phyloP scores from a whole-genome alignment of 192 early-diverging fungal species.

The Linnemannia elongata region DNA sequence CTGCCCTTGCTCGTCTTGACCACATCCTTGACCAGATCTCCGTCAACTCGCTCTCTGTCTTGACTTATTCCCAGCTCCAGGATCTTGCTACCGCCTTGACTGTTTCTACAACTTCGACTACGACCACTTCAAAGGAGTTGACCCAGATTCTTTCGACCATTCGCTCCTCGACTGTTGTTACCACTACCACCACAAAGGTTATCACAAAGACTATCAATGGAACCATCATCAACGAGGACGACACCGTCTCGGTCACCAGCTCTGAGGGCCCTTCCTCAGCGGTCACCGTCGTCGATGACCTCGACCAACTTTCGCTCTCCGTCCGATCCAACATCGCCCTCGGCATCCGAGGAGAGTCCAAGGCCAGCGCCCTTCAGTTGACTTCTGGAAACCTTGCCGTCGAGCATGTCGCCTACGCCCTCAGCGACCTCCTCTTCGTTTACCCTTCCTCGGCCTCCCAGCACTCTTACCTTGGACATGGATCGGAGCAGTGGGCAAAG shows the following conservation, averaged over 20 bases:
- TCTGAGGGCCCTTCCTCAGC: conserved; percentile 53
- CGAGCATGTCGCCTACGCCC: conserved; percentile 80
- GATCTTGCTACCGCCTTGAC: conserved; percentile 37
- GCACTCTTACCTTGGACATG: conserved; percentile 73
- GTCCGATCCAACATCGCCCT: conserved; percentile 54
- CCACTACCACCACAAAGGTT: conserved; percentile 22
- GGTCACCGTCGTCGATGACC: conserved; percentile 49
- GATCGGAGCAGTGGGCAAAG: conserved; percentile 74
- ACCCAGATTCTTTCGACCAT: conserved; percentile 35
- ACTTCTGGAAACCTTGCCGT: conserved; percentile 76
- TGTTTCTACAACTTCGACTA: conserved; percentile 1
- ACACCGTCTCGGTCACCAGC: conserved; percentile 37
- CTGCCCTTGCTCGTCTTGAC: conserved; percentile 37
- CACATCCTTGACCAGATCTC: conserved; percentile 54
- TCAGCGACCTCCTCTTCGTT: conserved; percentile 87
- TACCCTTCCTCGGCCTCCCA: conserved; percentile 75
- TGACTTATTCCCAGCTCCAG: conserved; percentile 31
- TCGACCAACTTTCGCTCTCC: conserved; percentile 48
- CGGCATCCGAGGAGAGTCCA: conserved; percentile 27
- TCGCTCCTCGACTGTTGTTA: conserved; percentile 20
- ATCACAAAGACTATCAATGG: conserved; percentile 8
- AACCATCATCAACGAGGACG: conserved; percentile 14
- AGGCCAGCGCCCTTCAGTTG: conserved; percentile 36
- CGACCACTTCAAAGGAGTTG: conserved; percentile 19
- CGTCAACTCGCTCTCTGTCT: conserved; percentile 36